Conservation (phyloP, 495 filamentous ascomycete genomes). For the Darksidea phi region DNA sequence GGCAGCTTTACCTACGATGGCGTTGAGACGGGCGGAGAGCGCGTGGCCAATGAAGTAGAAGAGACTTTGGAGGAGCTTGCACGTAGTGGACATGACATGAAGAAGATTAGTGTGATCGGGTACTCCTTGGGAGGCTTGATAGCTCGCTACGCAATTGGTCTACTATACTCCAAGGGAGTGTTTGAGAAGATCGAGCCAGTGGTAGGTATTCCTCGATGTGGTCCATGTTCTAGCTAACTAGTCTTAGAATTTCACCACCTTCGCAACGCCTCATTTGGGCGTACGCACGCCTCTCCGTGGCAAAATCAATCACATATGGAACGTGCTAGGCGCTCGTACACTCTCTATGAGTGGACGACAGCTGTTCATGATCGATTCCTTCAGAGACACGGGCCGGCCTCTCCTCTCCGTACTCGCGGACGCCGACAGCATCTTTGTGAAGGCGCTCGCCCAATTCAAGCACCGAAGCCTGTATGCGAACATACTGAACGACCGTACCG, state of each 20-base stretch:
- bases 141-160: slow-evolving; percentile 80
- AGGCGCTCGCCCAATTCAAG: slow-evolving; percentile 70
- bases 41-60: slow-evolving; percentile 84
- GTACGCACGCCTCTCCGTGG: slow-evolving; percentile 74
- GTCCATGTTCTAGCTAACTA: neutral
- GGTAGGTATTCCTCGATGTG: slow-evolving; percentile 45
- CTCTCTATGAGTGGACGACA: slow-evolving; percentile 81
- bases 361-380: slow-evolving; percentile 81
- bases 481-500: slow-evolving; percentile 76
- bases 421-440: slow-evolving; percentile 80
- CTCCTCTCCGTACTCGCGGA: slow-evolving; percentile 80
- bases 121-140: slow-evolving; percentile 90
- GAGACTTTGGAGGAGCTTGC: slow-evolving; percentile 68
- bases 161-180: slow-evolving; percentile 75
- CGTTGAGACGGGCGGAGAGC: slow-evolving; percentile 86
- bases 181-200: slow-evolving; percentile 77
- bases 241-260: slow-evolving; percentile 81
- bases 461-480: slow-evolving; percentile 78
- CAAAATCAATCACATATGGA: slow-evolving; percentile 67
- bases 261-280: slow-evolving; percentile 86
- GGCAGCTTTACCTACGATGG: slow-evolving; percentile 91
- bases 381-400: slow-evolving; percentile 75
- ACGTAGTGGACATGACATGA: slow-evolving; percentile 64
- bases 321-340: slow-evolving; percentile 72
- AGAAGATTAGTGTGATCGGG: slow-evolving; percentile 79